Evolutionary conservation across 305 asterid genomes (phyloP).

Genomic region (Solanum chacoense): DNA sequence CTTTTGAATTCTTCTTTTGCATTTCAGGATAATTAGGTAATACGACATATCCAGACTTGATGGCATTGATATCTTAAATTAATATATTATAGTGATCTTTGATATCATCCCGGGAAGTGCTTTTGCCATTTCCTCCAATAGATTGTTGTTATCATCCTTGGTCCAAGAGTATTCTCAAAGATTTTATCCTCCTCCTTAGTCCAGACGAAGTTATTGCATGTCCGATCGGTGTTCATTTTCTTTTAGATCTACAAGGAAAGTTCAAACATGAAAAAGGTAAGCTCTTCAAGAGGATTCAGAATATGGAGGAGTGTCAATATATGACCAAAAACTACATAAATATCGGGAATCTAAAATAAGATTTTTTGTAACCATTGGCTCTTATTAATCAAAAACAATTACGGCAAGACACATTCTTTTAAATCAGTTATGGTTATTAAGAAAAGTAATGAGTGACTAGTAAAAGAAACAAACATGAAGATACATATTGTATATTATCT

Average conservation of each 20-base stretch:
- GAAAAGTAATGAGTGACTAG: not conserved
- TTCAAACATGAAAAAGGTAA: too few relatives aligned
- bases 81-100: not conserved
- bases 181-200: too few relatives aligned
- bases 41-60: conserved; percentile 11
- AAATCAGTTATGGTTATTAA: not conserved
- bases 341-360: not conserved
- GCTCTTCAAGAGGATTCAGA: not conserved
- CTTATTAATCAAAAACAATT: not conserved
- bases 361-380: not conserved
- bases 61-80: conserved; percentile 7
- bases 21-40: not conserved
- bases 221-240: too few relatives aligned
- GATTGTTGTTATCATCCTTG: not conserved
- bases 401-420: not conserved
- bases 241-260: too few relatives aligned
- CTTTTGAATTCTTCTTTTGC: not conserved
- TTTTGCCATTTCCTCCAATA: conserved; percentile 10
- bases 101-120: conserved; percentile 16
- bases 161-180: too few relatives aligned
- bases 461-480: not conserved
- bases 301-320: not conserved
- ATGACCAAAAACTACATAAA: not conserved
- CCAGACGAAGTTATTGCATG: too few relatives aligned
- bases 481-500: not conserved